Base-by-base conservation (phyloP, 352 stramenopile genomes). In the Pythium utonaiense region DNA sequence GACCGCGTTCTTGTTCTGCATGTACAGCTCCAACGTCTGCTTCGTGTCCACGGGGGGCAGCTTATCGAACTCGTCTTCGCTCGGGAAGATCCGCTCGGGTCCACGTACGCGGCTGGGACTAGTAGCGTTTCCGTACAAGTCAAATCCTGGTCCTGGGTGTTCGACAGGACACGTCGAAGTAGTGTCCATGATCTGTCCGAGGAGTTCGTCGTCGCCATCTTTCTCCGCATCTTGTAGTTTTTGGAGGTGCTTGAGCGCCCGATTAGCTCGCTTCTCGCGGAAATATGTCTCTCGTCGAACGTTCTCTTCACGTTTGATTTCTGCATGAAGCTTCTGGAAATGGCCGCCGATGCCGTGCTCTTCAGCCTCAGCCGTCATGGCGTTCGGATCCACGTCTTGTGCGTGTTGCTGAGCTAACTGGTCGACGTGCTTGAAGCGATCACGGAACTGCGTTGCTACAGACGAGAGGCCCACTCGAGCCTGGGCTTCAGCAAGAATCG, bases 401-500 rank as follows among this genome's bases (percentile, higher is more conserved):
- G 60, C 62, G 53, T 86, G 71, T 56, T 76, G 62, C 38, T 87
- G 68, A 42, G 77, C 64, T 22, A 88, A 64, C 24, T 77, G 10
- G 16, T 66, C 66, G 9, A 91, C 62, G 60, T 87, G 77, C 51
- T 89, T 91, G 69, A 89, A 87, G 0, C 79, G 73, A 19, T 86
- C 75, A 17, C 81, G 81, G 48, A 91, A 83, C 14, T 83, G 74
- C 45, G 72, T 66, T 0, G 75, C 75, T 1, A 75, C 60, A 4
- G 74, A 74, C 3, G 75, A 88, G n/a, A 91, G 54, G 6, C 60
- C 66, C 17, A 74, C 55, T 22, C 63, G 65, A 1, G 66, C 69
- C 54, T 88, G 74, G 10, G 71, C 68, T n/a, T 83, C 63, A 6
- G 74, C 51, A 4, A 60, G 69, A 19, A 73, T 14, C 27, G 70